A percentile compares a stretch with the other conserved stretches of the same genome.
phyloP scores from a whole-genome alignment of 257 asterid species.

The Perilla frutescens region DNA sequence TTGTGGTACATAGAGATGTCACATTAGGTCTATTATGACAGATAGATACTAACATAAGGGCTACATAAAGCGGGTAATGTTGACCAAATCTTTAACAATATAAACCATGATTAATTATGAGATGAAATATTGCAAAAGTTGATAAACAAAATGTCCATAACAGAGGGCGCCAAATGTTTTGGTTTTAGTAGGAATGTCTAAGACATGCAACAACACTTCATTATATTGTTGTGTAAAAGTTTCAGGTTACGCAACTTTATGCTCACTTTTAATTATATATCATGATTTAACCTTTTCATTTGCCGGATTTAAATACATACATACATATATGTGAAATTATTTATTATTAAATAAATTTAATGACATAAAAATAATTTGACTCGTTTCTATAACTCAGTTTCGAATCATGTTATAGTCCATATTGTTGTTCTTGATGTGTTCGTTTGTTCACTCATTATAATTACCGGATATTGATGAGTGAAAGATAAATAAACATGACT shows the following conservation, averaged over 20 bases:
- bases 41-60: too few relatives aligned
- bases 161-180: slow-evolving; percentile 30
- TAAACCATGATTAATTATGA: not conserved
- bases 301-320: not conserved
- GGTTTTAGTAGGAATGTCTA: not conserved
- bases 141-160: slow-evolving; percentile 7
- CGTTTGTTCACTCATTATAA: too few relatives aligned
- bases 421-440: too few relatives aligned
- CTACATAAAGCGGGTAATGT: not conserved
- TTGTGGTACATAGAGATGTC: too few relatives aligned
- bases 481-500: too few relatives aligned
- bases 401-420: too few relatives aligned
- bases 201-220: not conserved
- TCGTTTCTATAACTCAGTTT: too few relatives aligned
- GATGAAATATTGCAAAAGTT: slow-evolving; percentile 2
- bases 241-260: not conserved
- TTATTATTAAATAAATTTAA: too few relatives aligned
- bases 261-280: not conserved
- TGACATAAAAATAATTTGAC: too few relatives aligned
- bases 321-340: too few relatives aligned
- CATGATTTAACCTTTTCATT: not conserved
- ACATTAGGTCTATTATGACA: too few relatives aligned
- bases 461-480: too few relatives aligned
- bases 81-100: not conserved
- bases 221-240: slow-evolving; percentile 19